phyloP scores from a whole-genome alignment of 1,284 basidiomycete genomes.

The Sporisorium reilianum region DNA sequence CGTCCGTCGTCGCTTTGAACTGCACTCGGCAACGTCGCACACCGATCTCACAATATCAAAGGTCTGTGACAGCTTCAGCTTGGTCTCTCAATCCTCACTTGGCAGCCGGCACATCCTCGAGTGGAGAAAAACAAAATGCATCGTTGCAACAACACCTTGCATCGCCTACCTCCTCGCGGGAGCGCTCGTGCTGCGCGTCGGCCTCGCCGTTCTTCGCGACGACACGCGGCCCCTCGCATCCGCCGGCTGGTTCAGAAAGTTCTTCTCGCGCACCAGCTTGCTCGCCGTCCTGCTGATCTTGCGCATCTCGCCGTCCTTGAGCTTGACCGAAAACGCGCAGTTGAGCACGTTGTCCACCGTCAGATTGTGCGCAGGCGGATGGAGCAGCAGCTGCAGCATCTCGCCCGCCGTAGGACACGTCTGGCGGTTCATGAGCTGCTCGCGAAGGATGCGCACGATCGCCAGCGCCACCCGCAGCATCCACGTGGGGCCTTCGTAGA shows the following conservation, averaged over 20 bases:
- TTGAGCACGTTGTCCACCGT: conserved; percentile 74
- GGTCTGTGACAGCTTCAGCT: no score
- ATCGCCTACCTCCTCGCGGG: conserved; percentile 21
- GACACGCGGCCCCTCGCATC: conserved; percentile 29
- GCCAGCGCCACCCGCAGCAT: conserved; percentile 83
- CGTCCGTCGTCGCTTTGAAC: no score
- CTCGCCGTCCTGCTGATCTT: conserved; percentile 73
- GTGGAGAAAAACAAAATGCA: no score
- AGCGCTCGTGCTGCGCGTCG: conserved; percentile 37
- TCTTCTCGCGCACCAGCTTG: conserved; percentile 58
- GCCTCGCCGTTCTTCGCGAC: conserved; percentile 2
- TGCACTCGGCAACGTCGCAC: no score
- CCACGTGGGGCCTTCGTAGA: conserved; percentile 80
- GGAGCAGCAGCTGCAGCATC: conserved; percentile 73
- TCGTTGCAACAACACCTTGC: no score
- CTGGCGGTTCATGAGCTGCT: conserved; percentile 75
- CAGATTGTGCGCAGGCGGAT: conserved; percentile 71
- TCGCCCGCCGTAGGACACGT: conserved; percentile 71
- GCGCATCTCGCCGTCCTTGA: conserved; percentile 84
- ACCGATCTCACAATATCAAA: no score
- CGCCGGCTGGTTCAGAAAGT: conserved; percentile 35
- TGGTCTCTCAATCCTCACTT: no score
- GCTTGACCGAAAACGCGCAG: conserved; percentile 76
- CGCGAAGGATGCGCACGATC: conserved; percentile 74
- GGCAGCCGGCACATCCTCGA: no score